phyloP scores from a whole-genome alignment of 169 alveolate genomes.

The Cardiosporidium cionae region DNA sequence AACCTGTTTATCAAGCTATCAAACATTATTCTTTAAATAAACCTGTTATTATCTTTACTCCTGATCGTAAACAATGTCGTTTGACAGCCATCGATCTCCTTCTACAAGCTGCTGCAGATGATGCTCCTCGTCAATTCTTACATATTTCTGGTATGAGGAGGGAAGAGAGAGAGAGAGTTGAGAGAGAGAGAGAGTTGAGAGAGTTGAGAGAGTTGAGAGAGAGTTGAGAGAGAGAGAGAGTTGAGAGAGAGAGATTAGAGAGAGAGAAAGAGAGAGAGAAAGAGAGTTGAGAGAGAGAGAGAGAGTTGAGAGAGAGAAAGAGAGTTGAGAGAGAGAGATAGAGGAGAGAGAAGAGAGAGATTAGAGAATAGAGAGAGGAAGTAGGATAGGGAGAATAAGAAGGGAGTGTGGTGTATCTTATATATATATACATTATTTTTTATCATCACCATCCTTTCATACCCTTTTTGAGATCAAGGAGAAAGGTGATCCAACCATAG shows the following conservation, averaged over 20 bases:
- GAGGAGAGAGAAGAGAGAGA: neutral
- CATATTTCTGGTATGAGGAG: slow-evolving; percentile 32
- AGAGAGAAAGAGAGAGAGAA: too few relatives aligned
- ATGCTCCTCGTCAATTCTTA: slow-evolving; percentile 38
- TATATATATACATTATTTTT: neutral
- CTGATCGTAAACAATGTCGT: slow-evolving; percentile 90
- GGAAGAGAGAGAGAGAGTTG: too few relatives aligned
- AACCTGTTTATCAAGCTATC: slow-evolving; percentile 72
- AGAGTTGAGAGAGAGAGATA: neutral
- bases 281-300: too few relatives aligned
- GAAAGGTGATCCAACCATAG: too few relatives aligned
- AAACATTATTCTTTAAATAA: slow-evolving; percentile 48
- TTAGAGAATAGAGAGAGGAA: neutral
- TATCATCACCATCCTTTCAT: too few relatives aligned
- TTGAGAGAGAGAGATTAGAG: too few relatives aligned
- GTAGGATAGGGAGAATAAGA: neutral
- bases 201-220: too few relatives aligned
- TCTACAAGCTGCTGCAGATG: slow-evolving; percentile 61
- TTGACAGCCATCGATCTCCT: slow-evolving; percentile 83
- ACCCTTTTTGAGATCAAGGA: too few relatives aligned
- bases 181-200: too few relatives aligned
- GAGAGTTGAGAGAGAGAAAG: neutral
- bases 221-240: too few relatives aligned
- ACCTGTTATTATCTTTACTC: slow-evolving; percentile 79
- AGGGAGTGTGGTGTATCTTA: neutral